A percentile compares a stretch with the other conserved stretches of the same genome.
Conservation (phyloP, 75 land plant species). For the Larix kaempferi region DNA sequence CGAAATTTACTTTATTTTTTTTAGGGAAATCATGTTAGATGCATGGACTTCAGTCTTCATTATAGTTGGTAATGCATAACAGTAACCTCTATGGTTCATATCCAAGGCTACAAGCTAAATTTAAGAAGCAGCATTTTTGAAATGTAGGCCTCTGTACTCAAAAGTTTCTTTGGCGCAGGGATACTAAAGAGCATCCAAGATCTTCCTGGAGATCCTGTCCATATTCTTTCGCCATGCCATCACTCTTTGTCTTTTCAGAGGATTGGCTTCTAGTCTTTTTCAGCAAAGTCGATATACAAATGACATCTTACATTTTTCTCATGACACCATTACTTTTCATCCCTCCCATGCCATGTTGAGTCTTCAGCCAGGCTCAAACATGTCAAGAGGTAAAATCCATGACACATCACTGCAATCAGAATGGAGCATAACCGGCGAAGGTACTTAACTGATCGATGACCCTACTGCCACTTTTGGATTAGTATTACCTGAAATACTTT, state of each 20-base stretch:
- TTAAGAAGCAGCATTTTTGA: constrained; percentile 17
- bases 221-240: constrained; percentile 25
- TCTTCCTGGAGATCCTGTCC: constrained; percentile 40
- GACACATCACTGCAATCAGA: constrained; percentile 29
- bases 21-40: background rate
- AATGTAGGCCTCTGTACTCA: constrained; percentile 39
- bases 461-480: constrained; percentile 43
- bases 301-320: constrained; percentile 16
- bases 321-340: constrained; percentile 39
- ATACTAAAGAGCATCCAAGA: constrained; percentile 27
- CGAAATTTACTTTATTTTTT: background rate
- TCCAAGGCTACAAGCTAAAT: constrained; percentile 3
- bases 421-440: constrained; percentile 22
- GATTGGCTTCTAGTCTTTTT: constrained; percentile 23
- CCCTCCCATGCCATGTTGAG: constrained; percentile 36
- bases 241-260: constrained; percentile 19
- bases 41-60: background rate
- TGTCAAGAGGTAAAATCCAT: constrained; percentile 20
- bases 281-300: constrained; percentile 32
- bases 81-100: background rate
- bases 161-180: constrained; percentile 76
- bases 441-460: constrained; percentile 25
- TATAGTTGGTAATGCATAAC: background rate
- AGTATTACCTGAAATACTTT: constrained; percentile 41
- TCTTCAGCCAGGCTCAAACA: constrained; percentile 23